Base-by-base conservation (phyloP, 805 yeast species). In the Candida odintsovae region DNA sequence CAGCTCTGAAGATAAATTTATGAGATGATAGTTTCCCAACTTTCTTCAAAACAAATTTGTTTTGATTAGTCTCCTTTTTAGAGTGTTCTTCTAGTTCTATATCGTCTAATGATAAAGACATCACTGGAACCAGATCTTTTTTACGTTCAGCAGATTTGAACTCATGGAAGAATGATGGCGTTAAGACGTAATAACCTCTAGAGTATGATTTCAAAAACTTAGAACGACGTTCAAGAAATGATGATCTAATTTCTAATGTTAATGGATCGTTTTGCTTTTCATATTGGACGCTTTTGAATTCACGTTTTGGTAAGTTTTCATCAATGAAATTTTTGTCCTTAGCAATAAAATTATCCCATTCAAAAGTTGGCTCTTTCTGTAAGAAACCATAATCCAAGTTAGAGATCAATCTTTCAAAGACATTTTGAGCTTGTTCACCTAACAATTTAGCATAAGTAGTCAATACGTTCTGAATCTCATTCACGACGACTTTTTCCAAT, bases 1-100 rank as follows among this genome's bases (percentile, higher is more conserved):
- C 94, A n/a, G 95, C 83, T 53, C 95, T 76, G 70, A 92, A 90
- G n/a, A 90, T 94, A 88, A 94, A 89, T 58, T 89, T 90, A 67
- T 90, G 97, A 38, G 89, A 87, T 51, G 82, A 83, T 51, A 88
- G 73, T 49, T 85, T 68, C 13, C 94, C 94, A 50, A 81, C 79
- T 52, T 83, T 82, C 58, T 85, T 87, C 50, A 92, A 70, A 11
- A 90, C 86, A 66, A 92, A 94, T 67, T 90, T 90, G 63, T 81
- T 82, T 35, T 72, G 63, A 44, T 67, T 71, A 23, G 82, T 79
- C 53, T 84, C 88, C 56, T 80, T 81, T 61, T 82, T 80, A 12
- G 92, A 81, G 67, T 87, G 95, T 55, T 88, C 96, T 21, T 87
- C 78, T 15, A 94, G 78, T 53, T 80, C 81, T 61, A 96, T 90